Evolutionary conservation across 1,284 basidiomycete species (phyloP).

Genomic region (Anthracocystis setariae): DNA sequence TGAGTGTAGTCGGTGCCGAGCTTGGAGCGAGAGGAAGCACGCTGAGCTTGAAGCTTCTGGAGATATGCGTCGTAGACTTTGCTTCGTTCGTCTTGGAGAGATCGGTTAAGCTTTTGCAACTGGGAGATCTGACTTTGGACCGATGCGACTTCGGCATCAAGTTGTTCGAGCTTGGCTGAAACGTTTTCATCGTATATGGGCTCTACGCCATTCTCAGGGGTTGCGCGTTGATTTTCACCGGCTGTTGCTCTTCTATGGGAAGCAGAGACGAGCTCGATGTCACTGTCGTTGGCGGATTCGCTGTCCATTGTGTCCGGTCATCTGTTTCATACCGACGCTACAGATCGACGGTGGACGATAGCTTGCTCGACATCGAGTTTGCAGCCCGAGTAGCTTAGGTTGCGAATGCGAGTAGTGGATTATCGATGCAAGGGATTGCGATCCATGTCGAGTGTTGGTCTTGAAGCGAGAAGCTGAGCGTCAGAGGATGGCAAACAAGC

Average conservation of each 20-base stretch:
- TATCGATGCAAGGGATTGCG: too few species aligned
- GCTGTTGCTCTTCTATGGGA: not conserved
- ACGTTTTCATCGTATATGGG: constrained; percentile 40
- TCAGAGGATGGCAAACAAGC: too few species aligned
- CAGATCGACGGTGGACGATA: too few species aligned
- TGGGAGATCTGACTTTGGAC: constrained; percentile 38
- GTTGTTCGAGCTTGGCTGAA: constrained; percentile 27
- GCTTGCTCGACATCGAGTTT: too few species aligned
- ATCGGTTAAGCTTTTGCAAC: constrained; percentile 28
- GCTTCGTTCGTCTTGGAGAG: constrained; percentile 24
- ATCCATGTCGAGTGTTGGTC: too few species aligned
- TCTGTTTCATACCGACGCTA: too few species aligned
- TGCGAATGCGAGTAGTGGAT: too few species aligned
- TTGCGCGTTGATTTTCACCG: not conserved
- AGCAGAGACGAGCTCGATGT: constrained; percentile 22
- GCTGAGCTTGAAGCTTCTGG: constrained; percentile 12
- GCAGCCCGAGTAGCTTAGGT: too few species aligned
- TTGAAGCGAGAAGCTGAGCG: too few species aligned
- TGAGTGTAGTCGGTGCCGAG: constrained; percentile 37
- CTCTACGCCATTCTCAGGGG: constrained; percentile 1
- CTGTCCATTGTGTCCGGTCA: constrained; percentile 8
- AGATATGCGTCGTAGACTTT: constrained; percentile 27
- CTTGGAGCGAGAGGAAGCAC: constrained; percentile 8
- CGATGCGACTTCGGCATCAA: constrained; percentile 41
- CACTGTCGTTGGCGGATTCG: constrained; percentile 13